Percentiles rank a stretch among this genome's conserved stretches.
Evolutionary conservation across 2,329 filamentous ascomycete genomes (phyloP).

Genomic region (Trichoderma lentiforme): DNA sequence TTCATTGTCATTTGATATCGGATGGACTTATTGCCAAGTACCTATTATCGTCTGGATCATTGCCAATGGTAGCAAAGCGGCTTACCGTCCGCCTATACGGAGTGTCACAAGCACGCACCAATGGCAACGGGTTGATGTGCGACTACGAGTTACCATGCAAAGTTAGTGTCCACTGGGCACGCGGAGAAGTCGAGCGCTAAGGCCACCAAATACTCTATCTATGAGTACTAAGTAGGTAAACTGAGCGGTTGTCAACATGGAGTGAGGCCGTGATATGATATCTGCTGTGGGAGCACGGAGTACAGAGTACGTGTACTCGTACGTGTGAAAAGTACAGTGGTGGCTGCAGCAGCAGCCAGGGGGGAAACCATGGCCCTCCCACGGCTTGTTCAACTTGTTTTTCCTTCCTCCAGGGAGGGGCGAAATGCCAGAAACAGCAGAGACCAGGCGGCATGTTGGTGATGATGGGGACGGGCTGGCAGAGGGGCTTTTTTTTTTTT

Average conservation of each 20-base stretch:
- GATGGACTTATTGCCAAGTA: background rate
- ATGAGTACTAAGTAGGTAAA: too few relatives aligned
- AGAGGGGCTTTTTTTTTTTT: background rate
- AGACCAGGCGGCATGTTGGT: background rate
- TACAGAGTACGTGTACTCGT: background rate
- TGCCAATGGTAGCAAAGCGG: background rate
- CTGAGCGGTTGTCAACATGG: background rate
- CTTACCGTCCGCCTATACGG: background rate
- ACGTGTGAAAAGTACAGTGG: background rate
- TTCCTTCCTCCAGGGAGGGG: background rate
- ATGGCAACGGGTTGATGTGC: background rate
- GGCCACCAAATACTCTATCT: background rate
- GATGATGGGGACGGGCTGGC: constrained; percentile 1
- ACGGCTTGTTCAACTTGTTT: background rate
- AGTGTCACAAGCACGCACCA: background rate
- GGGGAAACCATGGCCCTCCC: background rate
- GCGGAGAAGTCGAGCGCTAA: background rate
- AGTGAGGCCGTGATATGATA: background rate
- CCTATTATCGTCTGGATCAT: background rate
- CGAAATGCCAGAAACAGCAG: background rate
- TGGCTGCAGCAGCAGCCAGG: background rate
- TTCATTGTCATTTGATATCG: background rate
- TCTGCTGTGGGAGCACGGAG: background rate
- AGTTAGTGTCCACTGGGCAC: background rate
- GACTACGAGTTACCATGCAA: background rate